These are phyloP conservation scores for Azolla pinnata DNA, from an alignment of 75 land plant genomes.

Conservation along the genomic window DNA sequence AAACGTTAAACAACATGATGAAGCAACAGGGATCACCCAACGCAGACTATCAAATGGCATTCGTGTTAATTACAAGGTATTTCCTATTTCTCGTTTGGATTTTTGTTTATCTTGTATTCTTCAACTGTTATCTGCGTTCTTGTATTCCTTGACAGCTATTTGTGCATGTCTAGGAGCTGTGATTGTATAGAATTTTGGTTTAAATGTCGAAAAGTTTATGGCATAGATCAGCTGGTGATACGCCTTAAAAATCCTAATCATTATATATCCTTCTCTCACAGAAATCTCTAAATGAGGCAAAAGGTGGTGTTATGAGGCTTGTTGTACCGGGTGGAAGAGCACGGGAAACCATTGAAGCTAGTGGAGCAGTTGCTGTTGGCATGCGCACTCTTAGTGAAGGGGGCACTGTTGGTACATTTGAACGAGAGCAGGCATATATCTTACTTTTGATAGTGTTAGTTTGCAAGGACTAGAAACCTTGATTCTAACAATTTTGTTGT, in stretches of 20 bases:
- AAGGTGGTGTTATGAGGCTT: constrained; percentile 88
- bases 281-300: constrained; percentile 75
- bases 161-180: too few relatives aligned
- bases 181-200: too few relatives aligned
- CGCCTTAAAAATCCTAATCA: too few relatives aligned
- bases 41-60: constrained; percentile 91
- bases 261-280: too few relatives aligned
- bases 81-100: neutral
- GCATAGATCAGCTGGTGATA: too few relatives aligned
- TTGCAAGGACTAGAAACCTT: neutral
- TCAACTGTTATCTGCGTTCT: neutral
- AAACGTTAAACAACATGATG: constrained; percentile 46
- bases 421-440: constrained; percentile 79
- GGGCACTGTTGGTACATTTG: constrained; percentile 89
- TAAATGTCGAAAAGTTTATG: too few relatives aligned
- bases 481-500: neutral
- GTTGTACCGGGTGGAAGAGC: constrained; percentile 98
- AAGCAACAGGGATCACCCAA: constrained; percentile 78
- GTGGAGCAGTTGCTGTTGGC: constrained; percentile 91
- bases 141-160: constrained; percentile 1
- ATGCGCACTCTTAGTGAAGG: constrained; percentile 99
- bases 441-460: neutral
- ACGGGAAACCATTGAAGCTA: constrained; percentile 53
- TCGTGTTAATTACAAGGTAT: constrained; percentile 92
- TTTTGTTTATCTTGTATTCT: neutral